These are phyloP conservation scores for Citrus mangshanensis DNA, from an alignment of 345 rosid genomes.

Conservation along the genomic window DNA sequence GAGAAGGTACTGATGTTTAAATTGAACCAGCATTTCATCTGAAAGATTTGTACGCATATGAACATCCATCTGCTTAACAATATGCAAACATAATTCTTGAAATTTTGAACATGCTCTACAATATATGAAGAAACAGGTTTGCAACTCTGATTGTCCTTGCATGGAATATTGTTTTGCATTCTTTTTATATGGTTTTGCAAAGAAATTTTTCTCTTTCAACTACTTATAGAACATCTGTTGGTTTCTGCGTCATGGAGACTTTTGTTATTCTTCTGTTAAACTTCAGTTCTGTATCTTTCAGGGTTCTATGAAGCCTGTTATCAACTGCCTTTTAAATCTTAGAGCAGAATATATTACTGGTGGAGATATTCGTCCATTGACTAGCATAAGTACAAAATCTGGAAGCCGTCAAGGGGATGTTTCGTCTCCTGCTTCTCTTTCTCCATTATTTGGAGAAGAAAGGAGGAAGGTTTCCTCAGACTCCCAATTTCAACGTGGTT, in stretches of 20 bases:
- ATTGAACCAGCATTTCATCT: neutral
- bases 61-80: neutral
- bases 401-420: constrained; percentile 21
- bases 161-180: neutral
- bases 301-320: constrained; percentile 57
- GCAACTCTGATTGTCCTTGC: neutral
- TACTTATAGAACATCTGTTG: neutral
- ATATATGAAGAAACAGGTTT: neutral
- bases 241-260: neutral
- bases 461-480: constrained; percentile 41
- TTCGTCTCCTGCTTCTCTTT: constrained; percentile 23
- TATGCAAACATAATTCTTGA: neutral
- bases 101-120: neutral
- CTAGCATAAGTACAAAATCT: constrained; percentile 12
- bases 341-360: constrained; percentile 28
- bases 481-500: constrained; percentile 48
- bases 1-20: constrained; percentile 58
- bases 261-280: neutral
- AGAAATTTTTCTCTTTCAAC: neutral
- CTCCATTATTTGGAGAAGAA: constrained; percentile 49
- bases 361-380: constrained; percentile 19
- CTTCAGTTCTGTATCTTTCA: constrained; percentile 21
- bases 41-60: neutral
- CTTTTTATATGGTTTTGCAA: neutral
- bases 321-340: constrained; percentile 43